Evolutionary conservation across 2,329 filamentous ascomycete species (phyloP), one percentile per base, ranked within the genome.

Genomic region (Chaetomium strumarium): DNA sequence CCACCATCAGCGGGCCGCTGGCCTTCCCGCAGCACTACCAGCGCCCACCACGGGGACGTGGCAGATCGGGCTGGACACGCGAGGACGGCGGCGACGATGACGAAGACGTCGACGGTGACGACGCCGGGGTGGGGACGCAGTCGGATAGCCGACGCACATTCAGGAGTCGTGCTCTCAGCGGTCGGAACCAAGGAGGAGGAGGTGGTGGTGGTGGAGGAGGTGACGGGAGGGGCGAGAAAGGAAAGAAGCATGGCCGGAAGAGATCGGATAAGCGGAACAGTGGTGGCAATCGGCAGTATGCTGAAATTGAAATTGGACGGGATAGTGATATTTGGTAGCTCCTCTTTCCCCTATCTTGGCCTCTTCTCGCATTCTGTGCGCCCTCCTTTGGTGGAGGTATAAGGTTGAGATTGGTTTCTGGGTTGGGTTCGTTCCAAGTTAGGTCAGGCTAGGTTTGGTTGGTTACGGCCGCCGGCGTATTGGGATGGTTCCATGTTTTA

Each of bases 271-370:
- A 37, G 34, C 19, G 49, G 46, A 47, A 46, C 45, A 48, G 46
- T 14, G 40, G 39, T 12, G 45, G 51, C 4, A 55, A 57, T 36
- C 43, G 57, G 40, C 51, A 58, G 29, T 62, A 62, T 47, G 49
- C 54, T 4, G 58, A 62, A 51, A 49, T 59, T 46, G 60, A 62
- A 50, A 51, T 62, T 49, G 58, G 58, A 42, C 49, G 49, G 46
- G 54, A 51, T 34, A 57, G 46, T 17, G 60, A 62, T 48, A 60
- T 62, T n/a, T 62, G 60, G 60, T 60, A 47, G 49, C 46, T 30
- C 37, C 11, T 49, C 24, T 52, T 48, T 16, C 30, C 29, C 31
- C 49, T 33, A 8, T n/a, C 12, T 37, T 37, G 20, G 48, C 24
- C 49, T 34, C 24, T 49, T 44, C 42, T 36, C 17, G 10, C 13